These are phyloP conservation scores for Aegilops speltoides DNA, from an alignment of 176 grass and related monocot species.

Conservation along the genomic window DNA sequence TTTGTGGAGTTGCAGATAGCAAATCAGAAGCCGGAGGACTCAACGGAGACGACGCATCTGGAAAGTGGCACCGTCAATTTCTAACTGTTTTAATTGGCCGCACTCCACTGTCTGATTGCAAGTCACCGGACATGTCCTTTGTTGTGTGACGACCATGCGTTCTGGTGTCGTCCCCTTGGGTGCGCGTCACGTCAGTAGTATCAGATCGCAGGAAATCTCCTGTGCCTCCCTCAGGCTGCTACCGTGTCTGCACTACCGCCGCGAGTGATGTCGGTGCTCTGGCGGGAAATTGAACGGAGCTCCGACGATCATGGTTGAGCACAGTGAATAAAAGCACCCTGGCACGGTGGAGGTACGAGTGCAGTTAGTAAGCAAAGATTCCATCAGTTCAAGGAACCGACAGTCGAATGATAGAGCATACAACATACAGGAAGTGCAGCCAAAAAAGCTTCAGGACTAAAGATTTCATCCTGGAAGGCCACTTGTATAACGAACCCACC, in stretches of 20 bases:
- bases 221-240: not conserved
- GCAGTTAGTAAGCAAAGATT: not conserved
- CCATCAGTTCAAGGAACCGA: not conserved
- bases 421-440: conserved; percentile 1
- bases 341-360: too few species aligned
- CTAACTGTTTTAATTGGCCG: not conserved
- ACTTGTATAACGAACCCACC: conserved; percentile 23
- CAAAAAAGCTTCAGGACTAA: not conserved
- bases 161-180: not conserved
- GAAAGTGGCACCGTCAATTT: not conserved
- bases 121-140: not conserved
- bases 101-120: not conserved
- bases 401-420: not conserved
- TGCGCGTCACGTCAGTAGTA: conserved; percentile 13
- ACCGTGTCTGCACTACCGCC: not conserved
- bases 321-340: too few species aligned
- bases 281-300: too few species aligned
- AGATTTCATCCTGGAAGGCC: conserved; percentile 5
- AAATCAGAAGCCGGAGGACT: not conserved
- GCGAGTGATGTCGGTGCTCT: not conserved
- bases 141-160: not conserved
- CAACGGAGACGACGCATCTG: not conserved
- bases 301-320: too few species aligned
- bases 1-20: not conserved
- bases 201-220: not conserved